phyloP scores from a whole-genome alignment of 2,329 filamentous ascomycete species.

The Trichoderma sp. region DNA sequence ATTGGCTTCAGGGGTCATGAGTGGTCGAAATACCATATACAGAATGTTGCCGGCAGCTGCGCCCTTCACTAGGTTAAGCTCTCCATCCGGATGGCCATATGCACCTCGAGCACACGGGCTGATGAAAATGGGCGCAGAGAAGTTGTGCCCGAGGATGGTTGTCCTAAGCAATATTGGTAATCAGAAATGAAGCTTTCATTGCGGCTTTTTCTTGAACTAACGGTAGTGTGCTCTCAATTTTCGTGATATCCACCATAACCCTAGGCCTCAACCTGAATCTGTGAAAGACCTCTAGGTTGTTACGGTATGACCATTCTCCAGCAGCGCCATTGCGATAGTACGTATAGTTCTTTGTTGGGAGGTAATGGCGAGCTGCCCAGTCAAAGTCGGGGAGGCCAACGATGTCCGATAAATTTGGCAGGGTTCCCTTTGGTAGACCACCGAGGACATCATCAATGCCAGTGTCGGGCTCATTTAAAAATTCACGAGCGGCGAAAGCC shows the following conservation, averaged over 20 bases:
- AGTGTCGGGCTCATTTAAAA: constrained; percentile 45
- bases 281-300: constrained; percentile 54
- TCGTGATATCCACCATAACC: constrained; percentile 48
- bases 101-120: constrained; percentile 45
- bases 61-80: constrained; percentile 49
- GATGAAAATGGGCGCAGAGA: constrained; percentile 55
- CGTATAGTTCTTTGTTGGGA: constrained; percentile 48
- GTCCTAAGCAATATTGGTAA: constrained; percentile 33
- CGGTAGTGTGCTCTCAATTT: constrained; percentile 38
- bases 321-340: constrained; percentile 56
- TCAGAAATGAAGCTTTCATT: not conserved
- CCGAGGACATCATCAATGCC: constrained; percentile 41
- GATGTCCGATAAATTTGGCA: constrained; percentile 44
- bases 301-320: constrained; percentile 55
- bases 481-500: constrained; percentile 41
- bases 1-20: too few relatives aligned
- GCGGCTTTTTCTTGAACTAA: constrained; percentile 17
- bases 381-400: constrained; percentile 54
- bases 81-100: constrained; percentile 44
- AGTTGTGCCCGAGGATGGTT: constrained; percentile 51
- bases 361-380: constrained; percentile 47
- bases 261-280: constrained; percentile 48
- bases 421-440: constrained; percentile 32
- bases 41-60: constrained; percentile 48
- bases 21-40: constrained; percentile 39